Percentiles rank a stretch among this genome's conserved stretches.
These are phyloP conservation scores for Corymbia citriodora DNA, from an alignment of 441 rosid genomes.

Conservation along the genomic window DNA sequence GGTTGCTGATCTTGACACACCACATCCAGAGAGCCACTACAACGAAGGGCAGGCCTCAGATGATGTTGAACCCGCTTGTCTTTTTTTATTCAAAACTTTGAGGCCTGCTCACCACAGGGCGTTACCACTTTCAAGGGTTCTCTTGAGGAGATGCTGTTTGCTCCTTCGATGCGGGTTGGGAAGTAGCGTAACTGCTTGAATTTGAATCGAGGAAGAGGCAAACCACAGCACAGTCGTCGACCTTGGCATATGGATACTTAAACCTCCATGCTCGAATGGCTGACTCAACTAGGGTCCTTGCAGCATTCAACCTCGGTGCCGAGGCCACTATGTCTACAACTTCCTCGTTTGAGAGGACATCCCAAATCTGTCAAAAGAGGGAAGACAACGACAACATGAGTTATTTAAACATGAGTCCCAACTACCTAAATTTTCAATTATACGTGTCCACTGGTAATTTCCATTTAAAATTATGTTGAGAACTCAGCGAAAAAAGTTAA, in stretches of 20 bases:
- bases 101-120: neutral
- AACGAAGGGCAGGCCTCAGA: neutral
- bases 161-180: neutral
- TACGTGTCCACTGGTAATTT: neutral
- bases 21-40: neutral
- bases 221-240: conserved; percentile 20
- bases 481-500: neutral
- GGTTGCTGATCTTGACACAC: neutral
- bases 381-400: neutral
- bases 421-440: neutral
- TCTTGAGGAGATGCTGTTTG: neutral
- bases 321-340: conserved; percentile 16
- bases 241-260: conserved; percentile 15
- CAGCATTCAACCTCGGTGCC: conserved; percentile 3
- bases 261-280: conserved; percentile 15
- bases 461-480: neutral
- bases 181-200: neutral
- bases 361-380: conserved; percentile 13
- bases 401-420: neutral
- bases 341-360: conserved; percentile 20
- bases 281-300: conserved; percentile 11
- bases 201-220: conserved; percentile 17
- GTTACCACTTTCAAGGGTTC: neutral
- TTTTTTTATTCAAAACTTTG: neutral
- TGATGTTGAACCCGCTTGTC: neutral